phyloP scores from a whole-genome alignment of 768 basidiomycete species.

The Termitomyces sp. region DNA sequence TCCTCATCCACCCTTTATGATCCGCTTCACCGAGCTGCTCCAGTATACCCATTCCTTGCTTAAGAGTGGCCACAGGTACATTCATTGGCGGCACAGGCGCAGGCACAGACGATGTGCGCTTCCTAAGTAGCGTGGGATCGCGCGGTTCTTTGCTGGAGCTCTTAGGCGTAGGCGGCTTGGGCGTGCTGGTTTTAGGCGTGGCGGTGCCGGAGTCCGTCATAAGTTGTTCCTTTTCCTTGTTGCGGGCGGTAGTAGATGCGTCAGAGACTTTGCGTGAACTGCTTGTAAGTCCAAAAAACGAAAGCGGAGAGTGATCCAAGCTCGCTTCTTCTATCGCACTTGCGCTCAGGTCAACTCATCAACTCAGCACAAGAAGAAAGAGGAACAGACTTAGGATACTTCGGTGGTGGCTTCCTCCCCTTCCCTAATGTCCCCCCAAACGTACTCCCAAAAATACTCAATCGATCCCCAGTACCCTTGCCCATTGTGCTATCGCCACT shows the following conservation, averaged over 20 bases:
- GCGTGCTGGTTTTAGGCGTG: conserved; percentile 22
- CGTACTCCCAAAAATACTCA: conserved; percentile 79
- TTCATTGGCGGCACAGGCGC: conserved; percentile 17
- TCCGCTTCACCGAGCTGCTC: conserved; percentile 92
- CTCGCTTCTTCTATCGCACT: conserved; percentile 29
- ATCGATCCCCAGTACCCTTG: conserved; percentile 52
- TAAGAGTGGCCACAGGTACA: conserved; percentile 32
- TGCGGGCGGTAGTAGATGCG: conserved; percentile 6
- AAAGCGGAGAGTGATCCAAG: conserved; percentile 32
- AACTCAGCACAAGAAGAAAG: conserved; percentile 4
- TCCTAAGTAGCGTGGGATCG: conserved; percentile 46
- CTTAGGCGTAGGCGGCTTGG: conserved; percentile 3
- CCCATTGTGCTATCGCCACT: conserved; percentile 37
- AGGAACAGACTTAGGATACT: conserved; percentile 55
- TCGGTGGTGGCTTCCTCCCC: conserved; percentile 78
- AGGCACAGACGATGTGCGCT: conserved; percentile 45
- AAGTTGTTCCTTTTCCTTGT: conserved; percentile 15
- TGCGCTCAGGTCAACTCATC: not conserved
- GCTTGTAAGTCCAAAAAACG: conserved; percentile 46
- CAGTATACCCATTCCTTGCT: conserved; percentile 69
- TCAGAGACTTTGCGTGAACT: conserved; percentile 36
- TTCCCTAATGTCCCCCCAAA: conserved; percentile 62
- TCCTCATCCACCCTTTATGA: conserved; percentile 91
- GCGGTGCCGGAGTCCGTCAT: conserved; percentile 13
- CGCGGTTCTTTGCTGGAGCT: conserved; percentile 23